Base-by-base conservation (phyloP, 2,329 filamentous ascomycete genomes). In the Laburnicola sp. region DNA sequence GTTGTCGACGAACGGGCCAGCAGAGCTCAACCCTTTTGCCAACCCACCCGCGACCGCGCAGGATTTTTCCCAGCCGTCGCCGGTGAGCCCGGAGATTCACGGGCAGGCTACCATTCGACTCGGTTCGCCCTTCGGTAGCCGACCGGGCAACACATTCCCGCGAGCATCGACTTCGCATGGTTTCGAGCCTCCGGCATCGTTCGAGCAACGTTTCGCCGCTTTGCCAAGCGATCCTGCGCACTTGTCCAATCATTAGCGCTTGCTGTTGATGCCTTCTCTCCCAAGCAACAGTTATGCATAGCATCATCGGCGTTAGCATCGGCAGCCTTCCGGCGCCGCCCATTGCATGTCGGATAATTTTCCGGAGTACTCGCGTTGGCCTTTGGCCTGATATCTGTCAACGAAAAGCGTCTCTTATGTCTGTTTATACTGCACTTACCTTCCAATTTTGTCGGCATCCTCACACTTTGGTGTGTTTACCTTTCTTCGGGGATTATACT, bases 1-100 rank as follows among this genome's bases (percentile, higher is more conserved):
- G 38, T 76, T 78, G 50, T 72, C 85, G 3, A 83, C 85, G 62
- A 79, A 77, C 3, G 80, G 80, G 5, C 77, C 77, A 27, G 45
- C 63, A 2, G 61, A 65, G 42, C 62, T 66, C 50, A 67, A 68
- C 38, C 66, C 68, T 2, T 69, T 71, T 36, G 57, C 60, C 21
- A 59, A 61, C 30, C 43, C 56, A 7, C 44, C 54, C 16, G 48
- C 59, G 58, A 58, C 62, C 8, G 45, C 66, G 49, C 58, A 57
- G 6, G 72, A 68, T 25, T 67, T 68, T 31, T 57, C 54, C 16
- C 53, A 60, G 11, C 50, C 51, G 8, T 64, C 60, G 11, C 58
- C 60, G 30, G 53, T 53, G 3, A 37, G 59, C 3, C 56, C 56
- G 36, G 51, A 66, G 22, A 39, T 52, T 3, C 63, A 62, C 30